phyloP scores from a whole-genome alignment of 768 basidiomycete genomes.

The Collybiopsis confluens region DNA sequence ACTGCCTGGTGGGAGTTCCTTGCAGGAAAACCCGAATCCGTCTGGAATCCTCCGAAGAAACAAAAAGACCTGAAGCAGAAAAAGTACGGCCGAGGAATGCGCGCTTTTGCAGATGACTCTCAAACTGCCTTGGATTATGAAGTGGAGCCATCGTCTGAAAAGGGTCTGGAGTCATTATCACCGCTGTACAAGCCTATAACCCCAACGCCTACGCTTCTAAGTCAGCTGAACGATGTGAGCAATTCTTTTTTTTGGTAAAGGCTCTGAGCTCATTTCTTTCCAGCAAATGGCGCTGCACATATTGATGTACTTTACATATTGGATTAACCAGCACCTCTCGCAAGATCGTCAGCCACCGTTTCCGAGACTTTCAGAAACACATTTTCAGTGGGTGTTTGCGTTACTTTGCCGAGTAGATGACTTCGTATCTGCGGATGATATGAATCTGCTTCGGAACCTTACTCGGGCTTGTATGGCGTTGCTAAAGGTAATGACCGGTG shows the following conservation, averaged over 20 bases:
- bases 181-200: constrained; percentile 38
- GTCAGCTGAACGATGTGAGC: constrained; percentile 63
- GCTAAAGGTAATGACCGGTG: constrained; percentile 31
- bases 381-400: constrained; percentile 76
- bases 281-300: constrained; percentile 71
- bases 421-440: constrained; percentile 69
- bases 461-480: constrained; percentile 65
- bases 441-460: constrained; percentile 69
- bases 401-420: constrained; percentile 69
- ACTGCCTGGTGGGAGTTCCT: constrained; percentile 81
- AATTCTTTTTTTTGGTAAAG: constrained; percentile 4
- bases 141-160: constrained; percentile 3
- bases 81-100: constrained; percentile 28
- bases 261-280: constrained; percentile 4
- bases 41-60: constrained; percentile 57
- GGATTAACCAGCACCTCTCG: constrained; percentile 65
- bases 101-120: constrained; percentile 31
- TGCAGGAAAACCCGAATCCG: constrained; percentile 59
- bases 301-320: constrained; percentile 80
- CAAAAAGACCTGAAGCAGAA: constrained; percentile 23
- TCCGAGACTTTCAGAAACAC: constrained; percentile 45
- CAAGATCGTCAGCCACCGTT: constrained; percentile 28
- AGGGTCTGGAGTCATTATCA: background rate
- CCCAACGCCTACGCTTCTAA: constrained; percentile 54
- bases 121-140: constrained; percentile 10